Conservation (phyloP, 2,329 filamentous ascomycete genomes). For the Ophidiomyces ophidiicola region DNA sequence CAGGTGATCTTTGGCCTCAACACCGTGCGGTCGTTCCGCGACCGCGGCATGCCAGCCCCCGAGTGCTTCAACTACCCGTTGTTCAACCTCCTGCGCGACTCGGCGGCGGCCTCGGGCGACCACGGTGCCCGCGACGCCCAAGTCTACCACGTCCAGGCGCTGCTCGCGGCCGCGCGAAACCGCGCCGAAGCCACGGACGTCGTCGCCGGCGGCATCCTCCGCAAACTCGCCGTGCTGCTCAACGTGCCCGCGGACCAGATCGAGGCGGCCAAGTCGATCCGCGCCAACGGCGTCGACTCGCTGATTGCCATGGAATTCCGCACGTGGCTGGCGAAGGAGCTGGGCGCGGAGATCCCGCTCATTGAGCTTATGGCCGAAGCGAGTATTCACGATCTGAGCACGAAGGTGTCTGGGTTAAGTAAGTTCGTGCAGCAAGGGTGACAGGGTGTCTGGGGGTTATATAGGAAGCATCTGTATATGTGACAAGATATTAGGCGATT, state of each 20-base stretch:
- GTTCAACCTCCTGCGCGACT: conserved; percentile 14
- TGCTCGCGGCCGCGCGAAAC: conserved; percentile 13
- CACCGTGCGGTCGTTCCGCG: conserved; percentile 14
- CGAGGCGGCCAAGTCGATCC: conserved; percentile 7
- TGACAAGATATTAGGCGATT: too few relatives aligned
- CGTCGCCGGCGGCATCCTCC: conserved; percentile 14
- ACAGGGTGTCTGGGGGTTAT: background rate
- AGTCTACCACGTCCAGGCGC: conserved; percentile 10
- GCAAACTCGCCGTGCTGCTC: conserved; percentile 17
- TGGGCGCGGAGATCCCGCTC: conserved; percentile 14
- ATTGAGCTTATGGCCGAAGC: conserved; percentile 13
- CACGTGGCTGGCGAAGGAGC: conserved; percentile 15
- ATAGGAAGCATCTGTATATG: too few relatives aligned
- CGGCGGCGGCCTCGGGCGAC: conserved; percentile 4
- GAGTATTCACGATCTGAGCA: conserved; percentile 7
- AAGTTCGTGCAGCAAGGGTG: conserved; percentile 14
- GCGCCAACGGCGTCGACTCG: conserved; percentile 16
- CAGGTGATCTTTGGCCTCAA: conserved; percentile 17
- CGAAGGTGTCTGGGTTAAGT: conserved; percentile 16
- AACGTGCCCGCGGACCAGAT: conserved; percentile 18
- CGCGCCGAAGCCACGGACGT: conserved; percentile 15
- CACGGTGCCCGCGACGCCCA: conserved; percentile 9
- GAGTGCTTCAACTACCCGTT: conserved; percentile 21
- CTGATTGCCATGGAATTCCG: conserved; percentile 16
- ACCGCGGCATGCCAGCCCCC: conserved; percentile 15